Evolutionary conservation across 495 filamentous ascomycete genomes (phyloP).

Genomic region (Hypoxylon trugodes): DNA sequence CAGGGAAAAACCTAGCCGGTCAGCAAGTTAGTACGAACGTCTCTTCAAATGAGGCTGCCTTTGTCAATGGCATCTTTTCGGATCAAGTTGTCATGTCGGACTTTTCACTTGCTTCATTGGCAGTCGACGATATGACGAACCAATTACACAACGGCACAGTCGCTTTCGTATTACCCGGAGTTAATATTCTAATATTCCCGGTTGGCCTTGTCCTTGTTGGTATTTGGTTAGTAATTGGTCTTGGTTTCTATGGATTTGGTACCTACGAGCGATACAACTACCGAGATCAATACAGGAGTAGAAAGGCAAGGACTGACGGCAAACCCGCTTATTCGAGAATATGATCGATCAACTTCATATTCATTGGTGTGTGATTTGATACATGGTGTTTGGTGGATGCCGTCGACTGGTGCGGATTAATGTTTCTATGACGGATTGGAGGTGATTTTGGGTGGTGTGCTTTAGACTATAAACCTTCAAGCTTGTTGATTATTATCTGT

Average conservation of each 20-base stretch:
- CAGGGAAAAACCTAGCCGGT: slow-evolving; percentile 55
- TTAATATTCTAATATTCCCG: slow-evolving; percentile 72
- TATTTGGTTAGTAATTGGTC: slow-evolving; percentile 65
- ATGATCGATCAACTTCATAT: slow-evolving; percentile 32
- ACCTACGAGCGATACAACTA: slow-evolving; percentile 70
- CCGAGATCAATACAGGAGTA: slow-evolving; percentile 65
- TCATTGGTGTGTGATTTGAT: neutral
- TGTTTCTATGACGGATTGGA: slow-evolving; percentile 16
- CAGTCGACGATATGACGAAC: slow-evolving; percentile 46
- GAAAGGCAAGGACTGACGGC: slow-evolving; percentile 51
- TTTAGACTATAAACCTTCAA: slow-evolving; percentile 14
- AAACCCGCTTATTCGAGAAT: slow-evolving; percentile 49
- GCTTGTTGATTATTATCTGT: slow-evolving; percentile 21
- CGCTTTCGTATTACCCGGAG: slow-evolving; percentile 73
- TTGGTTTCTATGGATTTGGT: slow-evolving; percentile 66
- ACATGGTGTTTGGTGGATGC: slow-evolving; percentile 17
- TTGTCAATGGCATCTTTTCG: slow-evolving; percentile 73
- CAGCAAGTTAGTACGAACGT: slow-evolving; percentile 65
- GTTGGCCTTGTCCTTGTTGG: slow-evolving; percentile 71
- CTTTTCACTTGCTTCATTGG: slow-evolving; percentile 50
- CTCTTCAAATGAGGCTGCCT: slow-evolving; percentile 70
- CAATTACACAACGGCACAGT: slow-evolving; percentile 50
- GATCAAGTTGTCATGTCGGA: slow-evolving; percentile 54
- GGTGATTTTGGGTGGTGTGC: slow-evolving; percentile 24
- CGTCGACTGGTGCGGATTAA: slow-evolving; percentile 15